Conservation (phyloP, 1,284 basidiomycete species). For the Moesziomyces globuligerus region DNA sequence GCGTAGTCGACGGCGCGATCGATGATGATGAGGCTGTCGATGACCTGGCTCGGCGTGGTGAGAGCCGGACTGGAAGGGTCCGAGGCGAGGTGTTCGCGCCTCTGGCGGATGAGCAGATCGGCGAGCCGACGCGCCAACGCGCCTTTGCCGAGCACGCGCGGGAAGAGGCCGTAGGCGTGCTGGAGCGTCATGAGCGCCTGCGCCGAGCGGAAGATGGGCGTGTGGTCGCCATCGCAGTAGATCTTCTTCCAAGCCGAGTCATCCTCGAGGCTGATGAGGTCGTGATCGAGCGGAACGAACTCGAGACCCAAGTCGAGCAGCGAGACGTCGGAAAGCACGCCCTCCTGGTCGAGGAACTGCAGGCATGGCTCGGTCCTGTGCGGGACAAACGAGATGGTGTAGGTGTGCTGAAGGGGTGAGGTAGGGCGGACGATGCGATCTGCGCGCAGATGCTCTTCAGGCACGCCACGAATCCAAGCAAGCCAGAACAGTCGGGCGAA, state of each 20-base stretch:
- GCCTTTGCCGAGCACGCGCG: constrained; percentile 92
- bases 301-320: constrained; percentile 82
- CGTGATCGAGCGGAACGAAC: constrained; percentile 89
- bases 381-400: constrained; percentile 89
- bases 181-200: constrained; percentile 87
- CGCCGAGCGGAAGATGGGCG: constrained; percentile 85
- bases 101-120: constrained; percentile 76
- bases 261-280: constrained; percentile 69
- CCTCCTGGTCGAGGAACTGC: constrained; percentile 50
- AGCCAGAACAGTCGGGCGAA: no score
- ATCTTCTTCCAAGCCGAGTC: constrained; percentile 48
- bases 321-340: constrained; percentile 37
- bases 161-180: constrained; percentile 86
- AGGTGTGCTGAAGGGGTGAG: constrained; percentile 74
- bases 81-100: constrained; percentile 68
- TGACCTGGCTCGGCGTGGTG: constrained; percentile 64
- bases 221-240: constrained; percentile 88
- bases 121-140: constrained; percentile 81
- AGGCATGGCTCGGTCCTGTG: constrained; percentile 81
- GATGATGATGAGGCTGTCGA: constrained; percentile 88
- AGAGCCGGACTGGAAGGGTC: constrained; percentile 60
- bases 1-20: constrained; percentile 95
- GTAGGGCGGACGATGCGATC: constrained; percentile 62
- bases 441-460: constrained; percentile 78
- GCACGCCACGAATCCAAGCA: no score